Evolutionary conservation across 306 rosid species (phyloP).

Genomic region (Malus orientalis): DNA sequence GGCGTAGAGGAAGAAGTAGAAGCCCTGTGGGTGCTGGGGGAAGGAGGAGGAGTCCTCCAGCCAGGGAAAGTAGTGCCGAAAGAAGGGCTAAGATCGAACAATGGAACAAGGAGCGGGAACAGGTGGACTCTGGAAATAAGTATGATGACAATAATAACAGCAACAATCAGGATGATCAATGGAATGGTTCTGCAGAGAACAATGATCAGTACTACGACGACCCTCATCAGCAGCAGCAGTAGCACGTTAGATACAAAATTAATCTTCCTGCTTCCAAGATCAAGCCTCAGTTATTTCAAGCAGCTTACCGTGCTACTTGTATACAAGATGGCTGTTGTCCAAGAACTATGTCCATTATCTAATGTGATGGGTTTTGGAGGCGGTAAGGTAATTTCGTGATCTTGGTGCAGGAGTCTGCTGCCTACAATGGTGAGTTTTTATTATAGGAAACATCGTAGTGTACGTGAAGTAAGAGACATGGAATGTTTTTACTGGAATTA

Average conservation of each 20-base stretch:
- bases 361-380: constrained; percentile 15
- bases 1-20: constrained; percentile 71
- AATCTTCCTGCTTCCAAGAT: constrained; percentile 27
- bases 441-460: neutral
- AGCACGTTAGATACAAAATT: constrained; percentile 10
- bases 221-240: constrained; percentile 36
- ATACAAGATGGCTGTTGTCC: constrained; percentile 37
- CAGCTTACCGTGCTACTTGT: constrained; percentile 25
- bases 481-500: neutral
- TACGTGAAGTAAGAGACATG: neutral
- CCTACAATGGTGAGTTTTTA: constrained; percentile 1
- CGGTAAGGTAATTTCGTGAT: constrained; percentile 2
- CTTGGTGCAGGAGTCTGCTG: constrained; percentile 3
- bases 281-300: constrained; percentile 13
- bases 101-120: constrained; percentile 89
- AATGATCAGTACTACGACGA: constrained; percentile 40
- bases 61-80: constrained; percentile 86
- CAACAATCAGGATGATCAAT: constrained; percentile 31
- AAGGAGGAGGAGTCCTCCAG: constrained; percentile 61
- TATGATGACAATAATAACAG: constrained; percentile 22
- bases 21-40: constrained; percentile 77
- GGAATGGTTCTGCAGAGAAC: constrained; percentile 34
- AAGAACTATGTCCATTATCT: constrained; percentile 19
- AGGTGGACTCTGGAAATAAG: constrained; percentile 32
- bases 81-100: constrained; percentile 95